Percentiles rank a stretch among this genome's conserved stretches.
These are phyloP conservation scores for Noccaea caerulescens DNA, from an alignment of 345 rosid species.

Conservation along the genomic window DNA sequence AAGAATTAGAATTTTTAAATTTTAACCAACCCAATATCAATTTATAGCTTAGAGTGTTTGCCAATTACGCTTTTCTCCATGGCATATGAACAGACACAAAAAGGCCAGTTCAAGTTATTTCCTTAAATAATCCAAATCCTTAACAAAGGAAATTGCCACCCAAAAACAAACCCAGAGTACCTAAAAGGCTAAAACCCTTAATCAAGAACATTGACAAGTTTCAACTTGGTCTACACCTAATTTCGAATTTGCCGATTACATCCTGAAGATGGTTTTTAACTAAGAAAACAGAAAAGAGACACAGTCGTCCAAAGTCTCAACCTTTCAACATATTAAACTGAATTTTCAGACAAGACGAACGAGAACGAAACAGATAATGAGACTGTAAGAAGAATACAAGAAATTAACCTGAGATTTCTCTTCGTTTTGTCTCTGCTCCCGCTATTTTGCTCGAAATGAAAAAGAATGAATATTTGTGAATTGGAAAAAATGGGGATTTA, in stretches of 20 bases:
- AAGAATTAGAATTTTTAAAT: neutral
- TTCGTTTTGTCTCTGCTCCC: conserved; percentile 2
- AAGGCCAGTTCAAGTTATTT: conserved; percentile 6
- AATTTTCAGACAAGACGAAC: conserved; percentile 1
- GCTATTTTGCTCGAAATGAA: neutral
- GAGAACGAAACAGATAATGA: conserved; percentile 9
- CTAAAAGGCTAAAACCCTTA: conserved; percentile 3
- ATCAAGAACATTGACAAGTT: conserved; percentile 24
- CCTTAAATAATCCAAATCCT: conserved; percentile 36
- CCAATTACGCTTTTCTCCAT: neutral
- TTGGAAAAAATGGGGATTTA: neutral
- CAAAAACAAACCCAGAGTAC: neutral
- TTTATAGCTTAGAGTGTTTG: neutral
- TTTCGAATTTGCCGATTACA: conserved; percentile 9
- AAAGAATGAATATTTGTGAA: neutral
- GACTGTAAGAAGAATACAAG: conserved; percentile 15
- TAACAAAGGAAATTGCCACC: neutral
- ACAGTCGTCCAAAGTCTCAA: conserved; percentile 14
- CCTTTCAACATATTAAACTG: neutral
- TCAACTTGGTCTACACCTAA: conserved; percentile 9
- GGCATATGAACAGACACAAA: conserved; percentile 12
- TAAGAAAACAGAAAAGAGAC: neutral
- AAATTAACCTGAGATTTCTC: conserved; percentile 31
- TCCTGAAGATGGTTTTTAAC: neutral
- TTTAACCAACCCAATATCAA: neutral